Base-by-base conservation (phyloP, 2,329 filamentous ascomycete species). In the Immersiporthe knoxdaviesiana region DNA sequence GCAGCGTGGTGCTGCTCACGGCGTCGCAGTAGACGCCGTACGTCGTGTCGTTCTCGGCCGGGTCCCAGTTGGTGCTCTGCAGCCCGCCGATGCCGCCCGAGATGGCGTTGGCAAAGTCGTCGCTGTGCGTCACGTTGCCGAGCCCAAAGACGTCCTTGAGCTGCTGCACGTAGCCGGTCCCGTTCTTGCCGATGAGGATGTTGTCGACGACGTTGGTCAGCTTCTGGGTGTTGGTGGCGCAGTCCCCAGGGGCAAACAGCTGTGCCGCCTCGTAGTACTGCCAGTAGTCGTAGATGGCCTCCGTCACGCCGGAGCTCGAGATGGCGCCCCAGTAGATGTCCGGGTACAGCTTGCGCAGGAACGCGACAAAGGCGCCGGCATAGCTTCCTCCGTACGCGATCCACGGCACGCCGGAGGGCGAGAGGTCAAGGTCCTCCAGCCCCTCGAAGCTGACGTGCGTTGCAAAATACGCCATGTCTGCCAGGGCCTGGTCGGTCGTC, bases 351-450 rank as follows among this genome's bases (percentile, higher is more conserved):
- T 91, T 89, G 41, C 93, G 88, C 50, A 93, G 79, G 74, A 97
- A 91, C 0, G 93, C 92, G 12, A 89, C 91, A 73, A 94, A 91
- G 0, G 90, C 90, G 2, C 93, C 93, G 0, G 93, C 92, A 75
- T 97, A 97, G 0, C 91, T 94, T 0, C 93, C 93, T 1, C 93
- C 93, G 71, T 97, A 97, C 0, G 88, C 88, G 69, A 97, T 90
- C 80, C 90, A 96, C 0, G 93, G 87, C 0, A 88, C 89, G 2
- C 82, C 84, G 0, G 86, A 81, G 0, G 92, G 87, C 0, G 87
- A 92, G 50, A 96, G 79, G 72, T 93, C 85, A 32, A 85, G 75
- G 71, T 92, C 79, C 75, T 92, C 89, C 6, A 94, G 79, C 0
- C 92, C 92, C 0, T 87, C 83, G 71, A 94, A 94, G 64, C 88